These are phyloP conservation scores for Baorangia bicolor DNA, from an alignment of 768 basidiomycete genomes.

Conservation along the genomic window DNA sequence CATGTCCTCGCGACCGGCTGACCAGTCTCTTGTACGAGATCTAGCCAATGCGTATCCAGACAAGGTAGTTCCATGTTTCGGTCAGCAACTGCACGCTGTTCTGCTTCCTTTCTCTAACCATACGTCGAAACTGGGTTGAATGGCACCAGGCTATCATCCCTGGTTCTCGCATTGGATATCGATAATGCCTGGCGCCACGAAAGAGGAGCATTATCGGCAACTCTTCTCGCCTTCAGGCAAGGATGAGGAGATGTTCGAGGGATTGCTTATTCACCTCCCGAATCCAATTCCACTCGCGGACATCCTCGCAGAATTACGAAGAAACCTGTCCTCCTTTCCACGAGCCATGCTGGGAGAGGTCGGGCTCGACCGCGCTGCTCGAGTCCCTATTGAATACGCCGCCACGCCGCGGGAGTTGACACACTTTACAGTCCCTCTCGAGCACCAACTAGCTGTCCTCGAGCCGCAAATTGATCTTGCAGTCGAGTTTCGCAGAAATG, in stretches of 20 bases:
- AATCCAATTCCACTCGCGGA: slow-evolving; percentile 62
- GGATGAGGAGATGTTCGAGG: slow-evolving; percentile 46
- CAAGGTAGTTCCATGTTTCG: slow-evolving; percentile 86
- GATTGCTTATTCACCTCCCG: slow-evolving; percentile 65
- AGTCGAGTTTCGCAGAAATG: slow-evolving; percentile 68
- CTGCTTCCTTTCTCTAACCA: slow-evolving; percentile 11
- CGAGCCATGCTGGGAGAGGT: slow-evolving; percentile 90
- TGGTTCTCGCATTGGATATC: slow-evolving; percentile 89
- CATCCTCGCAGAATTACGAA: slow-evolving; percentile 59
- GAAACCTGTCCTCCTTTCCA: slow-evolving; percentile 59
- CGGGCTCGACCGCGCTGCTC: slow-evolving; percentile 81
- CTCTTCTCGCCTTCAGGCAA: slow-evolving; percentile 54
- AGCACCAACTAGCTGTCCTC: slow-evolving; percentile 79
- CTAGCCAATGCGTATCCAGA: slow-evolving; percentile 60
- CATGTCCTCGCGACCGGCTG: slow-evolving; percentile 69
- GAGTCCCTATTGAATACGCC: slow-evolving; percentile 61
- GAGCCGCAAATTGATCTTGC: slow-evolving; percentile 87
- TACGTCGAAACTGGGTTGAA: slow-evolving; percentile 7
- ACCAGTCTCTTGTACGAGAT: slow-evolving; percentile 70
- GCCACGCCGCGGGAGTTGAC: slow-evolving; percentile 58
- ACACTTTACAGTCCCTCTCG: slow-evolving; percentile 73
- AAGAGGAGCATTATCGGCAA: slow-evolving; percentile 70
- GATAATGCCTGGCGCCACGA: slow-evolving; percentile 41
- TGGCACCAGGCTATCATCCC: slow-evolving; percentile 79
- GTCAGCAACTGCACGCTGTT: slow-evolving; percentile 43